Evolutionary conservation across 2,329 filamentous ascomycete species (phyloP).

Genomic region (Monosporascus ibericus): DNA sequence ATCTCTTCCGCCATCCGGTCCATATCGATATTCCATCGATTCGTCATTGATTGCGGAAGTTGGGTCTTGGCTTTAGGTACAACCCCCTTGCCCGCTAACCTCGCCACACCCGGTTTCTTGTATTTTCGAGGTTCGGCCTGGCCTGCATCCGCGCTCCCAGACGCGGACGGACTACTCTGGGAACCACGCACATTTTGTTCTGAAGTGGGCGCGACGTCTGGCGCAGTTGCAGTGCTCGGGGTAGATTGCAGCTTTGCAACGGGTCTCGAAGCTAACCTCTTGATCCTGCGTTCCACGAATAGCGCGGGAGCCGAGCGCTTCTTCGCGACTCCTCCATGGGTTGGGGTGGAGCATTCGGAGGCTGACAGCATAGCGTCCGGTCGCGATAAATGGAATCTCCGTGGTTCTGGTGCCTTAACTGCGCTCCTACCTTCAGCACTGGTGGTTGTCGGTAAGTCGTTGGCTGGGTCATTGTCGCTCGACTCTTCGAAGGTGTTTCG

Average conservation of each 20-base stretch:
- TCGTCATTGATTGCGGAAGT: slow-evolving; percentile 21
- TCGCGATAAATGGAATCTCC: slow-evolving; percentile 51
- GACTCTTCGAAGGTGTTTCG: slow-evolving; percentile 6
- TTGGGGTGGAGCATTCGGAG: slow-evolving; percentile 16
- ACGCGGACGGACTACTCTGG: background rate
- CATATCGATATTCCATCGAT: slow-evolving; percentile 33
- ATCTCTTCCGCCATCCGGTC: slow-evolving; percentile 25
- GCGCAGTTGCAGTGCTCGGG: slow-evolving; percentile 5
- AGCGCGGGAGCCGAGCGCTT: slow-evolving; percentile 40
- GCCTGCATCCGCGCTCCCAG: slow-evolving; percentile 18
- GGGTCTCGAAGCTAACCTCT: slow-evolving; percentile 19
- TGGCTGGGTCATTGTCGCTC: slow-evolving; percentile 1
- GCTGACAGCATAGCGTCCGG: slow-evolving; percentile 32
- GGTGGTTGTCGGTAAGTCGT: background rate
- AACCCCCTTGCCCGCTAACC: slow-evolving; percentile 12
- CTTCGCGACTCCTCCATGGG: slow-evolving; percentile 31
- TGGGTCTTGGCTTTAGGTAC: slow-evolving; percentile 16
- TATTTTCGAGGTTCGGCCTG: slow-evolving; percentile 19
- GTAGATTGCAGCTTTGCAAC: slow-evolving; percentile 15
- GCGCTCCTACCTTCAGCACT: background rate
- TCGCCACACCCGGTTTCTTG: slow-evolving; percentile 30
- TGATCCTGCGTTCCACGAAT: slow-evolving; percentile 48
- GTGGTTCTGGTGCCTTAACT: slow-evolving; percentile 29
- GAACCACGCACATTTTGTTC: background rate
- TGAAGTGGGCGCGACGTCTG: background rate